A percentile compares a stretch with the other conserved stretches of the same genome.
These are phyloP conservation scores for Boeremia lycopersici DNA, from an alignment of 2,329 filamentous ascomycete species.

Conservation along the genomic window DNA sequence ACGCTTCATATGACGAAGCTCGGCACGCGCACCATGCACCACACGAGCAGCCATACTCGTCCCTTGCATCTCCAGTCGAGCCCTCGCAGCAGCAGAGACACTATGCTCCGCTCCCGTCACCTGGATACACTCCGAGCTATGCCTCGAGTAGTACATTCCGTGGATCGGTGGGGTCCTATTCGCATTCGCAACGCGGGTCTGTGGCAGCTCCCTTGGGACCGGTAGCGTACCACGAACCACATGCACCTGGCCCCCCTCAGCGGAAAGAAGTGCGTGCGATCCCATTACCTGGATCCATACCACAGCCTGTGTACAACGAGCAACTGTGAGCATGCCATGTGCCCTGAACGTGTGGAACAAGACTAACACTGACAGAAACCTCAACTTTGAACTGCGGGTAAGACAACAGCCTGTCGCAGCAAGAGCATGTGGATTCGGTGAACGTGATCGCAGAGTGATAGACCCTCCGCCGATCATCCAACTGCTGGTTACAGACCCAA, in stretches of 20 bases:
- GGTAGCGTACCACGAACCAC: slow-evolving; percentile 41
- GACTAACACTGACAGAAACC: slow-evolving; percentile 39
- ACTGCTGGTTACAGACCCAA: slow-evolving; percentile 67
- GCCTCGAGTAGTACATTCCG: slow-evolving; percentile 48
- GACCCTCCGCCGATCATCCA: slow-evolving; percentile 85
- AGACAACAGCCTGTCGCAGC: slow-evolving; percentile 81
- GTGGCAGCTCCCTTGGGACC: slow-evolving; percentile 40
- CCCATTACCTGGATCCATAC: slow-evolving; percentile 46
- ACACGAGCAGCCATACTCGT: slow-evolving; percentile 42
- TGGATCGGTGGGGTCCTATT: slow-evolving; percentile 45
- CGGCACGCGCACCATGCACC: slow-evolving; percentile 35
- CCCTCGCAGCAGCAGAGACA: slow-evolving; percentile 42
- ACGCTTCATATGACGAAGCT: slow-evolving; percentile 42
- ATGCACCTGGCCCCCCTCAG: slow-evolving; percentile 36
- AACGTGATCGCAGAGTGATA: slow-evolving; percentile 79
- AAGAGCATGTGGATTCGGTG: slow-evolving; percentile 81
- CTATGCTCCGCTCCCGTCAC: slow-evolving; percentile 46
- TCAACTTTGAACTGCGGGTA: slow-evolving; percentile 61
- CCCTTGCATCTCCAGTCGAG: slow-evolving; percentile 47
- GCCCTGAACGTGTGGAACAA: slow-evolving; percentile 21
- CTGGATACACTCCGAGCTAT: slow-evolving; percentile 49
- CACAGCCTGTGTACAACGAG: slow-evolving; percentile 47
- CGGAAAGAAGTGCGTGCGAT: slow-evolving; percentile 37
- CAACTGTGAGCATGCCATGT: slow-evolving; percentile 44
- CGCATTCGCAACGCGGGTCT: slow-evolving; percentile 45